Evolutionary conservation across 2,329 filamentous ascomycete genomes (phyloP).

Genomic region (Xylariales sp.): DNA sequence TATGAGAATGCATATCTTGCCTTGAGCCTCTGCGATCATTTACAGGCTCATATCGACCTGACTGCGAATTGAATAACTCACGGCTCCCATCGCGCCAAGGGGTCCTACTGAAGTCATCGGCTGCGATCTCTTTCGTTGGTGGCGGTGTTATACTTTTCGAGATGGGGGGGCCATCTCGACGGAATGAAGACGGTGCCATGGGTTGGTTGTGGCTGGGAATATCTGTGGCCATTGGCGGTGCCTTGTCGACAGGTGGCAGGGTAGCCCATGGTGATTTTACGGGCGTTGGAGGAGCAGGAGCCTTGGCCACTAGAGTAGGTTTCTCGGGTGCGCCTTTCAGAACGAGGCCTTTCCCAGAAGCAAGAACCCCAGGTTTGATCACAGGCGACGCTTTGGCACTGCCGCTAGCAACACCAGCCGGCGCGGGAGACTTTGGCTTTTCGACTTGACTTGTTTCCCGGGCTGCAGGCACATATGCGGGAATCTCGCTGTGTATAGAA

Average conservation of each 20-base stretch:
- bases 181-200: background rate
- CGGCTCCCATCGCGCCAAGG: slow-evolving; percentile 73
- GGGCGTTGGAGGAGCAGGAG: slow-evolving; percentile 61
- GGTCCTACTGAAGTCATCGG: slow-evolving; percentile 86
- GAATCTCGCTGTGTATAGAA: slow-evolving; percentile 22
- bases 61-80: slow-evolving; percentile 93
- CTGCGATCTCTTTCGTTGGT: slow-evolving; percentile 77
- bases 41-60: slow-evolving; percentile 87
- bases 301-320: slow-evolving; percentile 69
- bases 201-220: slow-evolving; percentile 30
- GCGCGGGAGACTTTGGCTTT: slow-evolving; percentile 40
- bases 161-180: slow-evolving; percentile 38
- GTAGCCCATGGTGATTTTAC: slow-evolving; percentile 90
- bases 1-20: slow-evolving; percentile 63
- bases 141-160: slow-evolving; percentile 50
- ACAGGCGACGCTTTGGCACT: slow-evolving; percentile 31
- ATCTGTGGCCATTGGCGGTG: slow-evolving; percentile 65
- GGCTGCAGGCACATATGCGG: slow-evolving; percentile 17
- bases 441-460: slow-evolving; percentile 27
- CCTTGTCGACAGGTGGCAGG: slow-evolving; percentile 79
- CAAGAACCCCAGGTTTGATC: slow-evolving; percentile 40
- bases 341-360: slow-evolving; percentile 57
- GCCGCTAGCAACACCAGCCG: slow-evolving; percentile 19
- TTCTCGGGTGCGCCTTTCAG: slow-evolving; percentile 67
- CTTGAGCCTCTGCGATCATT: slow-evolving; percentile 71